Evolutionary conservation across 2,329 filamentous ascomycete species (phyloP).

Genomic region (Phialocephala sp.): DNA sequence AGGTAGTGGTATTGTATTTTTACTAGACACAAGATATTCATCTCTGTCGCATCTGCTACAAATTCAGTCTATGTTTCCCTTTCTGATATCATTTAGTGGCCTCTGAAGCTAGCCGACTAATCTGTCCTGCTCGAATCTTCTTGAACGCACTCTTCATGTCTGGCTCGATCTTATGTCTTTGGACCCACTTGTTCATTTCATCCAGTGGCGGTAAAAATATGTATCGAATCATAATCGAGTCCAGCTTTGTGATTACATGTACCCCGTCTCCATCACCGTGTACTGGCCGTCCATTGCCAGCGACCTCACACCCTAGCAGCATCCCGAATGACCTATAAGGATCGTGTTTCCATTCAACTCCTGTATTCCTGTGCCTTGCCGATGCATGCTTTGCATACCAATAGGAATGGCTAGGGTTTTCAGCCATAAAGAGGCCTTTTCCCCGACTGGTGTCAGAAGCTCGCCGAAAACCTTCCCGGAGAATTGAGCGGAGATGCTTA

Average conservation of each 20-base stretch:
- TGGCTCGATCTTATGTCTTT: neutral
- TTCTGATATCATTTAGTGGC: neutral
- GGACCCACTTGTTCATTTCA: conserved; percentile 8
- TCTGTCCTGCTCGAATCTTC: neutral
- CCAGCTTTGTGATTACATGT: conserved; percentile 10
- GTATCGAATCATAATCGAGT: conserved; percentile 9
- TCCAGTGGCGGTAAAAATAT: neutral
- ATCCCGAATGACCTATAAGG: neutral
- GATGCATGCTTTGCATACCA: neutral
- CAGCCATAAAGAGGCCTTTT: neutral
- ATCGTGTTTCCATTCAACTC: neutral
- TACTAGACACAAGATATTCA: no score
- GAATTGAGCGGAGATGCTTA: neutral
- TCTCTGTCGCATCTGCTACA: no score
- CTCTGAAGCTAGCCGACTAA: neutral
- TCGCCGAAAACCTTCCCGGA: neutral
- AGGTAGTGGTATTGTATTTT: no score
- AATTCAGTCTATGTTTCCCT: neutral
- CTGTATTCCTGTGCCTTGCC: no score
- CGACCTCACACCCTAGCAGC: conserved; percentile 7
- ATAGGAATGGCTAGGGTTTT: neutral
- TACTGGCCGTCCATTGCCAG: conserved; percentile 2
- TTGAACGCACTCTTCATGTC: neutral
- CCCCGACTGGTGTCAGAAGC: neutral
- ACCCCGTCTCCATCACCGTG: neutral